Base-by-base conservation (phyloP, 2,329 filamentous ascomycete species). In the Keithomyces neogunnii region DNA sequence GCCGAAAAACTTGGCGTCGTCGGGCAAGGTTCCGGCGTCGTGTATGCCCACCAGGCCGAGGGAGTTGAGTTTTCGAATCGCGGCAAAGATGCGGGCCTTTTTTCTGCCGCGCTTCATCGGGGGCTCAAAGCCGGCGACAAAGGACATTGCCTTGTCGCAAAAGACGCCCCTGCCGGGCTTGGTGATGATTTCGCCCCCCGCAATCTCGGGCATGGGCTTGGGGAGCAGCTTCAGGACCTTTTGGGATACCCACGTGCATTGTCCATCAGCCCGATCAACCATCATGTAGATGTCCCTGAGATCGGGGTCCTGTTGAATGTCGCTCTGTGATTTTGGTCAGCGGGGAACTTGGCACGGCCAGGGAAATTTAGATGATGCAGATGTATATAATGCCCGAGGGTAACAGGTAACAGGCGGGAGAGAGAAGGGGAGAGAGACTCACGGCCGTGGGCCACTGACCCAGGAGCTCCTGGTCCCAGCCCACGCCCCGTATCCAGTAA, bases 111-210 rank as follows among this genome's bases (percentile, higher is more conserved):
- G 65, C 44, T 69, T 70, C 0, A 82, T 80, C 52, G 75, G 75
- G 2, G 83, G 82, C 70, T 81, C 84, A 19, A 78, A 19, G 19
- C 19, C 19, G 1, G 19, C 69, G 36, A 86, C 73, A 48, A 84
- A 64, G 43, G 84, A 80, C 77, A 87, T 86, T 29, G 84, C 84
- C 60, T 87, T 87, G 64, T 88, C 84, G 61, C 85, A 88, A 58
- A 88, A 87, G 8, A 88, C 83, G 42, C 85, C 84, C 59, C 76
- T 73, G 0, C 81, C 81, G 0, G 84, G 83, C 3, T 79, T 68
- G 32, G 75, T 73, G 11, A 84, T 64, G 9, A 86, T 76, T 53
- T 86, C 81, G 2, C 85, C 85, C 9, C 84, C 84, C 1, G 82
- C 80, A 2, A 83, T 64, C 51, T 78, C 73, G 2, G 74, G 69